These are phyloP conservation scores for Cladosporium sp. DNA, from an alignment of 2,329 filamentous ascomycete species.

Conservation along the genomic window DNA sequence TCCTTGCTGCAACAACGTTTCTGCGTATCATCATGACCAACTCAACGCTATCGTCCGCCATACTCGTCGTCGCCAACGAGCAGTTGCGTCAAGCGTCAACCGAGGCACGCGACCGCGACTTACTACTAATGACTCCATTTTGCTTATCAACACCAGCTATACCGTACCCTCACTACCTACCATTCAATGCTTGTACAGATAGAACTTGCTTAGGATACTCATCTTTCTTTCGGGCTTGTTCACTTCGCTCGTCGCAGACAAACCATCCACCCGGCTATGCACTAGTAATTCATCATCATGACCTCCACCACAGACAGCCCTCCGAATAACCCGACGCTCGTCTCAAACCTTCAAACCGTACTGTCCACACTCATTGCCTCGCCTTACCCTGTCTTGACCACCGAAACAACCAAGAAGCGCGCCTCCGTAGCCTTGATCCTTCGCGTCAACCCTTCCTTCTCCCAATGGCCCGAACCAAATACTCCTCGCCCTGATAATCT, in stretches of 20 bases:
- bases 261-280: neutral
- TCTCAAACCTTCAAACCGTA: slow-evolving; percentile 38
- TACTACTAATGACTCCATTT: neutral
- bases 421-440: slow-evolving; percentile 64
- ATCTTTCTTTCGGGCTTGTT: too few species aligned
- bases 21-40: too few species aligned
- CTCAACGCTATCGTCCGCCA: too few species aligned
- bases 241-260: too few species aligned
- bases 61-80: too few species aligned
- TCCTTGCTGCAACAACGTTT: too few species aligned
- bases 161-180: too few species aligned
- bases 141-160: neutral
- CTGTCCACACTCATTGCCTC: slow-evolving; percentile 39
- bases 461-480: slow-evolving; percentile 44
- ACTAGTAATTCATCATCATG: neutral
- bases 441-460: slow-evolving; percentile 55
- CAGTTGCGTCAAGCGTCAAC: neutral
- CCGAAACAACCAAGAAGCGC: slow-evolving; percentile 50
- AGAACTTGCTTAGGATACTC: neutral
- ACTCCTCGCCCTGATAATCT: slow-evolving; percentile 29
- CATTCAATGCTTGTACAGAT: neutral
- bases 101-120: slow-evolving; percentile 7
- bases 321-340: slow-evolving; percentile 23
- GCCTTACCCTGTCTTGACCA: slow-evolving; percentile 47
- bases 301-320: neutral